These are phyloP conservation scores for Exobasidium cylindrosporum DNA, from an alignment of 1,284 basidiomycete species.

Conservation along the genomic window DNA sequence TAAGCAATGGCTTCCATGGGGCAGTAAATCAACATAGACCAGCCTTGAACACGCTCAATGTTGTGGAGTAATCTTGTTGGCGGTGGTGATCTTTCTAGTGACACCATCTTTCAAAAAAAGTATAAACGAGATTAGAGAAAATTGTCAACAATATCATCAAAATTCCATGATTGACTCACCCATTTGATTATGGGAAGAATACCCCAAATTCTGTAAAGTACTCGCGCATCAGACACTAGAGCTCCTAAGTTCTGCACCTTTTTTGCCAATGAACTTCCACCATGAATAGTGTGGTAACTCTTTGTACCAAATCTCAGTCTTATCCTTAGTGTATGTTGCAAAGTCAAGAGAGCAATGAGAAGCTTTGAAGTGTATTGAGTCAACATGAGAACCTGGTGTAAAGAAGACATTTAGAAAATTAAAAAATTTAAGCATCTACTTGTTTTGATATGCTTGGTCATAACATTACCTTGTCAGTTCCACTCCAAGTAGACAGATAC, in stretches of 20 bases:
- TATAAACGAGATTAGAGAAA: background rate
- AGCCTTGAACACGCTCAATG: slow-evolving; percentile 53
- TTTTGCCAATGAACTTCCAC: slow-evolving; percentile 27
- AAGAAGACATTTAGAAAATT: too few species aligned
- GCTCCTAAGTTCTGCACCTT: slow-evolving; percentile 32
- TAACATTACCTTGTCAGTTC: slow-evolving; percentile 51
- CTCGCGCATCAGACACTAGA: slow-evolving; percentile 45
- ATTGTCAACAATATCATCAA: background rate
- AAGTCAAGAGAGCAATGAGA: slow-evolving; percentile 42
- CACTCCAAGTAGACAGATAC: slow-evolving; percentile 51
- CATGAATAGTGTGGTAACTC: slow-evolving; percentile 26
- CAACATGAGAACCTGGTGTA: slow-evolving; percentile 43
- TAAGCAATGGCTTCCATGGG: slow-evolving; percentile 53
- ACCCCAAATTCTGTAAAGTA: slow-evolving; percentile 53
- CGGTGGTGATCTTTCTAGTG: slow-evolving; percentile 44
- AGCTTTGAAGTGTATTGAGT: slow-evolving; percentile 50
- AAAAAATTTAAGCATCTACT: too few species aligned
- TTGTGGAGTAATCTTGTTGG: slow-evolving; percentile 46
- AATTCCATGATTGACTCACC: slow-evolving; percentile 14
- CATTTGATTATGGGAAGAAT: slow-evolving; percentile 53
- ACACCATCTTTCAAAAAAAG: slow-evolving; percentile 33
- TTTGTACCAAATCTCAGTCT: slow-evolving; percentile 28
- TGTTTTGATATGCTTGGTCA: too few species aligned
- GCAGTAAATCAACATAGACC: slow-evolving; percentile 53
- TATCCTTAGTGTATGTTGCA: slow-evolving; percentile 40